Evolutionary conservation across 2,329 filamentous ascomycete genomes (phyloP).

Genomic region (Cladosporium phlei): DNA sequence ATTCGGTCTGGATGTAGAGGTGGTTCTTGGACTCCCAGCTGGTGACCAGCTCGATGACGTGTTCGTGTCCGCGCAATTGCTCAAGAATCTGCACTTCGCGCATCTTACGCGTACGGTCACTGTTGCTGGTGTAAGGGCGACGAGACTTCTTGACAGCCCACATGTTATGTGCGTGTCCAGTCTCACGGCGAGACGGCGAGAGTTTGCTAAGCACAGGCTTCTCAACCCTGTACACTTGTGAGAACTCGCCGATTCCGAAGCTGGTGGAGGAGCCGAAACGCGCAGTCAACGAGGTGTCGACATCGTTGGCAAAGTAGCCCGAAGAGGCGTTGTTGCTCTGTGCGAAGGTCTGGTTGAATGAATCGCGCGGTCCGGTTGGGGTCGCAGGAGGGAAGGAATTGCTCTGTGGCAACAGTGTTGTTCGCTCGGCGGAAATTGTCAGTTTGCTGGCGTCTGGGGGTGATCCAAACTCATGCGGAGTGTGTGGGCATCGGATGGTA

Average conservation of each 20-base stretch:
- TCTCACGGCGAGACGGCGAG: constrained; percentile 17
- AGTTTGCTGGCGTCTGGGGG: constrained; percentile 77
- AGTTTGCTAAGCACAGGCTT: constrained; percentile 30
- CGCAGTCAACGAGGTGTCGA: constrained; percentile 68
- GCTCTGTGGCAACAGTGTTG: constrained; percentile 33
- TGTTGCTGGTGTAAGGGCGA: constrained; percentile 69
- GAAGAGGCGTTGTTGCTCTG: constrained; percentile 47
- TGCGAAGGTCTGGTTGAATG: constrained; percentile 55
- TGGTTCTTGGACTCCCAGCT: constrained; percentile 82
- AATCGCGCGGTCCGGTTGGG: constrained; percentile 64
- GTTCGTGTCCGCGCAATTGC: constrained; percentile 71
- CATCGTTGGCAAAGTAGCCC: constrained; percentile 63
- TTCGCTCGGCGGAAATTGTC: constrained; percentile 65
- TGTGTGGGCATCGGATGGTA: constrained; percentile 35
- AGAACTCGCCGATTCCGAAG: constrained; percentile 87
- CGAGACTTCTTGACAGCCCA: constrained; percentile 94
- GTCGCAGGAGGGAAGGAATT: constrained; percentile 68
- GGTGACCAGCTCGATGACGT: constrained; percentile 77
- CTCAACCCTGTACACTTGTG: constrained; percentile 79
- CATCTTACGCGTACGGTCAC: constrained; percentile 77
- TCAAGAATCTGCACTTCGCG: constrained; percentile 78
- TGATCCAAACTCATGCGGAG: constrained; percentile 68
- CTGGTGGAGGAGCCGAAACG: constrained; percentile 78
- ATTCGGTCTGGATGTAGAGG: constrained; percentile 96
- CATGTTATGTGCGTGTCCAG: constrained; percentile 40